Evolutionary conservation across 2,329 filamentous ascomycete genomes (phyloP).

Genomic region (Chaetomium sp.): DNA sequence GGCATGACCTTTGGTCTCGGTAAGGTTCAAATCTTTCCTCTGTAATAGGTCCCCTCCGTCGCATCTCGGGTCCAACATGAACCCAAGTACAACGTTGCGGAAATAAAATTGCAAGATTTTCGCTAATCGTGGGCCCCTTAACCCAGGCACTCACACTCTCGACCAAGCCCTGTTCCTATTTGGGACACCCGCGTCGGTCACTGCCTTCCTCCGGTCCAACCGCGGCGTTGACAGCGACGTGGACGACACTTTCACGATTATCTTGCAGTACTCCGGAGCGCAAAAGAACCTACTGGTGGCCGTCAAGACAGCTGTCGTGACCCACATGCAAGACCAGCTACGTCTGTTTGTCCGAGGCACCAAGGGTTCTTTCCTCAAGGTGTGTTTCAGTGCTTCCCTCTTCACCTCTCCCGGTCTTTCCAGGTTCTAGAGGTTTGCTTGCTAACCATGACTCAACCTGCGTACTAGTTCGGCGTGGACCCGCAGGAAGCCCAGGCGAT

Average conservation of each 20-base stretch:
- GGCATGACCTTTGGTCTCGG: conserved; percentile 40
- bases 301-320: conserved; percentile 54
- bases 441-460: background rate
- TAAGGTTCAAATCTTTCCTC: conserved; percentile 6
- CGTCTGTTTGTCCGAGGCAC: conserved; percentile 57
- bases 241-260: conserved; percentile 47
- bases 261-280: conserved; percentile 48
- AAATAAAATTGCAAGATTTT: background rate
- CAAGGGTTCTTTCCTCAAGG: conserved; percentile 44
- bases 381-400: conserved; percentile 7
- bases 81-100: background rate
- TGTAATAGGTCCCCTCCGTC: no score
- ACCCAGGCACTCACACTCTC: conserved; percentile 50
- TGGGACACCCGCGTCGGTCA: conserved; percentile 51
- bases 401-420: background rate
- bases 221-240: conserved; percentile 36
- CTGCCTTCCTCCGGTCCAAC: conserved; percentile 50
- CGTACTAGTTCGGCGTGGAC: conserved; percentile 22
- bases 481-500: conserved; percentile 32
- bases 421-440: no score
- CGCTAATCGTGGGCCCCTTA: background rate
- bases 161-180: conserved; percentile 55
- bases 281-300: conserved; percentile 47
- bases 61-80: no score
- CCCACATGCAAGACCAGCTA: conserved; percentile 52